Evolutionary conservation across 2,329 filamentous ascomycete genomes (phyloP), one percentile per base, ranked within the genome.

Genomic region (Pyricularia sp.): DNA sequence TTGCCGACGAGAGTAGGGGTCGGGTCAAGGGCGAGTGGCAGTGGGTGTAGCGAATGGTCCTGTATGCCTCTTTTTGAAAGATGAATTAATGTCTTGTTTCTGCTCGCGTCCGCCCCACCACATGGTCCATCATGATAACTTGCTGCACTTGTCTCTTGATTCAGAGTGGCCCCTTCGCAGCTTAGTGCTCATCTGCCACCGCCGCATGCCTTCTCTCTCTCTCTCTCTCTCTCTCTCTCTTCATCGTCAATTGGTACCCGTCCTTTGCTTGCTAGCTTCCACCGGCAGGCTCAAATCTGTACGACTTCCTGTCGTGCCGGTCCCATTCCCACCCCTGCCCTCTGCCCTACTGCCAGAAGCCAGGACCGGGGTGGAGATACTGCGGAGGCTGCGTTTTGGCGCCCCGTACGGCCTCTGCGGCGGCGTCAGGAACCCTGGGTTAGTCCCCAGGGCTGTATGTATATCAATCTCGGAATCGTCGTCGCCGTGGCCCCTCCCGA

Each of bases 1-100:
- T 86, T 65, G 84, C 82, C 69, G 77, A 79, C 9, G 74, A 79
- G 69, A 80, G 78, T 1, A 78, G 81, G 69, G 78, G 75, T 20
- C 76, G 80, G 70, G 83, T 79, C 1, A 42, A 69, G 30, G 76
- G 77, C 59, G 77, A 72, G 26, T 81, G 79, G 79, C 73, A 75
- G 28, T 80, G 78, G 77, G 25, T 80, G 67, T 68, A 61, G 23
- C 23, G 12, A 23, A 3, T 59, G 23, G 25, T 1, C 23, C 26
- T 23, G 10, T 61, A n/a, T 25, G 9, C 1, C n/a, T n/a, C 58
- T 25, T 23, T 61, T 25, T 7, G 14, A 23, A 23, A 5, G n/a
- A 61, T 23, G n/a, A 26, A 26, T 61, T 61, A 26, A 61, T 61
- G 4, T 61, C n/a, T 61, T 61, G 23, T 50, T 50, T 50, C 42